phyloP scores from a whole-genome alignment of 495 filamentous ascomycete species.

The Echria macrotheca region DNA sequence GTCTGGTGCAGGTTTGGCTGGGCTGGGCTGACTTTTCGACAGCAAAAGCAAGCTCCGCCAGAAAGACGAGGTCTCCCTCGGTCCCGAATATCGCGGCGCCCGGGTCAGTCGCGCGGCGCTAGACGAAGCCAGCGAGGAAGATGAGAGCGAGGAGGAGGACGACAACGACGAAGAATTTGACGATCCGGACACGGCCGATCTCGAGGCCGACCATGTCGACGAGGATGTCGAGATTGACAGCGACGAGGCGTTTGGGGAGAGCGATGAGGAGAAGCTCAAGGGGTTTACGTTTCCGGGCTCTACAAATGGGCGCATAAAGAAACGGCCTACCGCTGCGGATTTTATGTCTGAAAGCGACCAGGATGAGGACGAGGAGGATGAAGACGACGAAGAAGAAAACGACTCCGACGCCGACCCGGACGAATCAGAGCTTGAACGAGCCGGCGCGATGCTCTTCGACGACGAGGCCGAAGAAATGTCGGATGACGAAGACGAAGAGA shows the following conservation, averaged over 20 bases:
- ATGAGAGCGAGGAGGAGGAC: slow-evolving; percentile 34
- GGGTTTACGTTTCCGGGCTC: slow-evolving; percentile 48
- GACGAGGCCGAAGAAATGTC: slow-evolving; percentile 25
- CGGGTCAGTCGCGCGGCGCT: slow-evolving; percentile 70
- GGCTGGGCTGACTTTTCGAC: no score
- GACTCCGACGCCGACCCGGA: neutral
- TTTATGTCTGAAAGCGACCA: slow-evolving; percentile 36
- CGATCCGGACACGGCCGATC: slow-evolving; percentile 41
- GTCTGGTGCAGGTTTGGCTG: neutral
- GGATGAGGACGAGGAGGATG: neutral
- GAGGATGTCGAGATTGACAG: slow-evolving; percentile 57
- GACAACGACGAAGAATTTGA: slow-evolving; percentile 39
- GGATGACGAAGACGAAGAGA: slow-evolving; percentile 35
- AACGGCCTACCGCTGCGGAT: slow-evolving; percentile 43
- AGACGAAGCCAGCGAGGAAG: slow-evolving; percentile 37
- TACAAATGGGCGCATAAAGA: slow-evolving; percentile 18
- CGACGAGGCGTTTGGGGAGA: slow-evolving; percentile 55
- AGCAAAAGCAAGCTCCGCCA: slow-evolving; percentile 85
- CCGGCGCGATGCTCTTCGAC: slow-evolving; percentile 26
- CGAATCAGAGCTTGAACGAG: slow-evolving; percentile 2
- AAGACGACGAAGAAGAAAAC: neutral
- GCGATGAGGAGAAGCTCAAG: slow-evolving; percentile 56
- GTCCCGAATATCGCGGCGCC: slow-evolving; percentile 77
- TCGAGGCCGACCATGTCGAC: slow-evolving; percentile 41
- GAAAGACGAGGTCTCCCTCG: slow-evolving; percentile 56